Evolutionary conservation across 345 rosid genomes (phyloP).

Genomic region (Lepidium africanum): DNA sequence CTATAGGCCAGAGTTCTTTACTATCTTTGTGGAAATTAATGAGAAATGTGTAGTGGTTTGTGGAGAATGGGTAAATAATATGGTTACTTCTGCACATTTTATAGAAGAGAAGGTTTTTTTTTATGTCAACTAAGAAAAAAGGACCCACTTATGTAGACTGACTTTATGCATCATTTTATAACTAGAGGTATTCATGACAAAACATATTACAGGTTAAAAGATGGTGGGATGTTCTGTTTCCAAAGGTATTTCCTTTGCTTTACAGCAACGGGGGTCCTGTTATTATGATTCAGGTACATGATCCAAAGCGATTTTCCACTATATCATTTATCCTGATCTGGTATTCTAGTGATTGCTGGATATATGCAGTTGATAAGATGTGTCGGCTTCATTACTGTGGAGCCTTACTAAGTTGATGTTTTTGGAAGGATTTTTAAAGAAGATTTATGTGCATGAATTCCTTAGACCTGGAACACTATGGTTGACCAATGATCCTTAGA

Average conservation of each 20-base stretch:
- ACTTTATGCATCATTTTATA: neutral
- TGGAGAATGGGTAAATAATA: neutral
- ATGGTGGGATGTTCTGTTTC: conserved; percentile 84
- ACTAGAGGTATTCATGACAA: conserved; percentile 1
- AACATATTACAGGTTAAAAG: conserved; percentile 51
- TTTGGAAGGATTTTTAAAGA: neutral
- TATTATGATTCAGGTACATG: conserved; percentile 81
- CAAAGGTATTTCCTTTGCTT: conserved; percentile 61
- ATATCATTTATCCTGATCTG: neutral
- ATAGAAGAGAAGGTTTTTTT: neutral
- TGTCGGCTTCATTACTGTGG: neutral
- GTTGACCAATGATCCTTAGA: neutral
- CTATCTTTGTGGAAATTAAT: neutral
- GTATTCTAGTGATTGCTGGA: neutral
- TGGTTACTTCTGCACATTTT: neutral
- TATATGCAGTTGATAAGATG: neutral
- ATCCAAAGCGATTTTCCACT: neutral
- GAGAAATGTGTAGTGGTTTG: neutral
- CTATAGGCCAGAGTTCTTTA: neutral
- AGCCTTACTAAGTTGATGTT: neutral
- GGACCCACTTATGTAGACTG: too few species aligned
- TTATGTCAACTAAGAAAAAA: neutral
- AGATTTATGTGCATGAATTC: neutral
- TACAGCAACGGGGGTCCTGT: conserved; percentile 83
- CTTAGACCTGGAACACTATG: neutral